Conservation (phyloP, 768 basidiomycete species). For the Macrolepiota fuliginosa region DNA sequence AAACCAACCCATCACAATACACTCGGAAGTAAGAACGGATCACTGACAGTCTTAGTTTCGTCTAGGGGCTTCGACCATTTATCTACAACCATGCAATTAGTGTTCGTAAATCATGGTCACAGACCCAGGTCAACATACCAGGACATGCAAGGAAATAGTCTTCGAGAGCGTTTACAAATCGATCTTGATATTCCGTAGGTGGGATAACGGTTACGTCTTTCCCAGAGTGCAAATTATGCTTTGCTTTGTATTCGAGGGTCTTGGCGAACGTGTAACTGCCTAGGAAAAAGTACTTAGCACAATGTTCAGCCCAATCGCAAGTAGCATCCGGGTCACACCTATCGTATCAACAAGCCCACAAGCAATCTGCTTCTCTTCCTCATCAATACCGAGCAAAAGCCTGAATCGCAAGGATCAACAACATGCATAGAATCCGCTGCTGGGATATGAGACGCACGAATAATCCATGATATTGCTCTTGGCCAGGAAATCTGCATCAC, state of each 20-base stretch:
- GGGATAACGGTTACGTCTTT: slow-evolving; percentile 80
- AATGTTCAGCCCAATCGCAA: background rate
- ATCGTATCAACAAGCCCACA: slow-evolving; percentile 87
- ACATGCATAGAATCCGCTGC: background rate
- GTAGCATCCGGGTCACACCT: slow-evolving; percentile 33
- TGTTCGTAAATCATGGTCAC: background rate
- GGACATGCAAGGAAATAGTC: slow-evolving; percentile 78
- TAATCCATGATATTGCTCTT: slow-evolving; percentile 87
- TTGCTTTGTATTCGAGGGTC: slow-evolving; percentile 83
- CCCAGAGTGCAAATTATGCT: slow-evolving; percentile 66
- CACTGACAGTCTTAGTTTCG: slow-evolving; percentile 34
- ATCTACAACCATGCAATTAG: slow-evolving; percentile 23
- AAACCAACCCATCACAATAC: slow-evolving; percentile 30
- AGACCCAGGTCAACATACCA: slow-evolving; percentile 35
- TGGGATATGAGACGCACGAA: slow-evolving; percentile 48
- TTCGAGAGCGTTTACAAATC: slow-evolving; percentile 70
- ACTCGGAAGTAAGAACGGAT: slow-evolving; percentile 39
- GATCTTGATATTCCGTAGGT: slow-evolving; percentile 74
- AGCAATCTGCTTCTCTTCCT: slow-evolving; percentile 61
- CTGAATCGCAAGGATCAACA: slow-evolving; percentile 26
- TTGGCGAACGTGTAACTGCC: slow-evolving; percentile 86
- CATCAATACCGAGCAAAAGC: slow-evolving; percentile 72
- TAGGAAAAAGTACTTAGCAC: slow-evolving; percentile 19
- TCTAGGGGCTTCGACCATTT: slow-evolving; percentile 50
- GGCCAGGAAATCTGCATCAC: slow-evolving; percentile 72